Base-by-base conservation (phyloP, 108 stramenopile species). In the Nitzschia sp. region DNA sequence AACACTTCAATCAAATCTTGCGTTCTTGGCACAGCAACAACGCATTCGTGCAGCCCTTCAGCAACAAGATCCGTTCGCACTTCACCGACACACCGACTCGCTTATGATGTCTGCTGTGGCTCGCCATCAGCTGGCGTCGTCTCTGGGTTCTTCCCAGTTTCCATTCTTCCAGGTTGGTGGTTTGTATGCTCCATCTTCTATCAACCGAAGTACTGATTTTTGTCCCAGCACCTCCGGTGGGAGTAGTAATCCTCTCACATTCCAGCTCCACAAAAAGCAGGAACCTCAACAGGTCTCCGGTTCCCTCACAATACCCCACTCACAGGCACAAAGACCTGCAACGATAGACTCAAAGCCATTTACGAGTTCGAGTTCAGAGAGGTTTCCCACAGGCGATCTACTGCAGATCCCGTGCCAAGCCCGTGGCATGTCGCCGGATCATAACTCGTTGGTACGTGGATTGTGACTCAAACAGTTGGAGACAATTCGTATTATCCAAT, bases 371-470 rank as follows among this genome's bases (percentile, higher is more conserved):
- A 34, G 29, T 34, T 34, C 29, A 3, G 29, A 34, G 1, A 34
- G 29, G 29, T 34, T 34, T 34, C 29, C 29, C 5, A 3, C 29
- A 34, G 3, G 5, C 1, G 29, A 34, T 34, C 29, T 3, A 34
- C 29, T 17, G 8, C 68, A 60, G 7, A 78, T 90, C 8, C 89
- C 89, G 19, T 90, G 89, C 53, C 84, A 79, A 50, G 86, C 89
- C 62, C 77, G 89, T 19, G 86, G 89, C 9, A 83, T 90, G 86
- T 80, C 86, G 21, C 75, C 84, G 60, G 86, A 86, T 52, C 89
- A 90, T 76, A 87, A 86, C 63, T 86, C 86, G 53, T 73, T 80
- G 71, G 79, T 80, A 56, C 60, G 69, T 70, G 19, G 41, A n/a
- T 10, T 19, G 17, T 57, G 43, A 43, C 5, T 34, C 5, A 5